Conservation (phyloP, 306 rosid species). For the Acacia confusa region DNA sequence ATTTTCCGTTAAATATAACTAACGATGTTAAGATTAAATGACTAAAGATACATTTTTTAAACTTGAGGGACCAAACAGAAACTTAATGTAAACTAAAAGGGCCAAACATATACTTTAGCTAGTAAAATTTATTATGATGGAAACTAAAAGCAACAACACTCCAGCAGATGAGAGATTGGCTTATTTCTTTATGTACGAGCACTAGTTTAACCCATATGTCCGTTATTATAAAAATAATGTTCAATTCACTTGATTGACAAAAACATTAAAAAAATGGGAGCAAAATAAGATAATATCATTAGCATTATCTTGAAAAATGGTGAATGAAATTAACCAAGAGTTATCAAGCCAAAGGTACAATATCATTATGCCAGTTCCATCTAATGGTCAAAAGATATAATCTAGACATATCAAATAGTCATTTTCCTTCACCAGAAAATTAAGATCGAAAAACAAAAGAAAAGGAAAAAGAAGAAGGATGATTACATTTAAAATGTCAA, state of each 20-base stretch:
- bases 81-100: no score
- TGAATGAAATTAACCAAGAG: not conserved
- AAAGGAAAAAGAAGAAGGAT: not conserved
- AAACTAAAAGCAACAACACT: not conserved
- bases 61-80: no score
- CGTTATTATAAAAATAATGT: constrained; percentile 9
- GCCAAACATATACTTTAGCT: not conserved
- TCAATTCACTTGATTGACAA: constrained; percentile 23
- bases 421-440: constrained; percentile 19
- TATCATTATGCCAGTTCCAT: not conserved
- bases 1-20: no score
- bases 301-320: constrained; percentile 10
- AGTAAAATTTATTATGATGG: not conserved
- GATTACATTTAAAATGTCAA: constrained; percentile 6
- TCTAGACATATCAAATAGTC: constrained; percentile 15
- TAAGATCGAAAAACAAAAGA: not conserved
- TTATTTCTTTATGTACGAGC: not conserved
- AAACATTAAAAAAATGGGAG: not conserved
- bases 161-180: not conserved
- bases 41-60: no score
- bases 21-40: no score
- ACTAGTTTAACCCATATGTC: not conserved
- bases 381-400: not conserved
- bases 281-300: constrained; percentile 10
- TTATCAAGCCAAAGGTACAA: not conserved